Base-by-base conservation (phyloP, 2,329 filamentous ascomycete species). In the Botrytis fabae region DNA sequence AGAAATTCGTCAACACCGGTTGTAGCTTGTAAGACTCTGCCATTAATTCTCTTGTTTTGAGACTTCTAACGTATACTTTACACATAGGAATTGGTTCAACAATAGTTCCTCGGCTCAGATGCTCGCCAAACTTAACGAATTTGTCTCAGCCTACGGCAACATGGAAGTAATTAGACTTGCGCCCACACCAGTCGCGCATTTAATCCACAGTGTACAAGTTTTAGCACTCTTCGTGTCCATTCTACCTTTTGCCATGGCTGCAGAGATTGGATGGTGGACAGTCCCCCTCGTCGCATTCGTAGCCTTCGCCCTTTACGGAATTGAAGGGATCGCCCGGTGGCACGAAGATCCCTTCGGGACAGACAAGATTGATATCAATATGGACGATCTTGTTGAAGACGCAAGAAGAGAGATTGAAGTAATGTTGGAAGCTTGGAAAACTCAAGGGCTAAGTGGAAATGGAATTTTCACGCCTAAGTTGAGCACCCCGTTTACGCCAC, bases 111-210 rank as follows among this genome's bases (percentile, higher is more conserved):
- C 88, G 0, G 85, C 84, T 62, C 85, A 88, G 73, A 84, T 91
- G 83, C 86, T 86, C 20, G 85, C 85, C 1, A 87, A 90, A 76
- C 78, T 91, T 38, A 89, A 89, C 78, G 80, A 81, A 0, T 80
- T 91, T 28, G 85, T 86, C 25, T 85, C 88, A 74, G 87, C 88
- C 0, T 91, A 89, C 79, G 88, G 88, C 2, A 84, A 81, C 71
- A 90, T 91, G 88, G 89, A 91, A 81, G 90, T 89, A 0, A 91
- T 91, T 60, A 85, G 88, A 73, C 80, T 88, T n/a, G 91, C 89
- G 0, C 88, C 89, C 0, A 86, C 91, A 32, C 89, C 89, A 1
- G 86, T 91, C 12, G 89, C 89, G 8, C 89, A 91, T 78, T 78
- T 91, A 74, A 91, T 91, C 74, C 89, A 91, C 76, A 87, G 88